Conservation (phyloP, 805 yeast species). For the Candida bentonensis region DNA sequence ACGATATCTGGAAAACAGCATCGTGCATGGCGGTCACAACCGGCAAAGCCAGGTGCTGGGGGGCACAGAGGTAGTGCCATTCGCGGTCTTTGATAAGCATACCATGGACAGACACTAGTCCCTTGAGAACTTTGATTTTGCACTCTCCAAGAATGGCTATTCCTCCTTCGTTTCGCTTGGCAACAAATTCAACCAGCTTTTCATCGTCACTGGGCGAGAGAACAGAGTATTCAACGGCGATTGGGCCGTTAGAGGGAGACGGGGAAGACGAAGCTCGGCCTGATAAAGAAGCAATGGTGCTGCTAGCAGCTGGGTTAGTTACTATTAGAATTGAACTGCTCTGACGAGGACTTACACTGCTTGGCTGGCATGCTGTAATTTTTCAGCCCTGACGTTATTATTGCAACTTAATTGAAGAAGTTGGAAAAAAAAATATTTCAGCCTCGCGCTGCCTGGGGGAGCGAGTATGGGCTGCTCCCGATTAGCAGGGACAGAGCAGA, state of each 20-base stretch:
- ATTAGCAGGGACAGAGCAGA: too few species aligned
- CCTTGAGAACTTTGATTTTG: background rate
- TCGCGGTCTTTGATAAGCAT: background rate
- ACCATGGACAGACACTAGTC: background rate
- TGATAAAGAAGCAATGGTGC: background rate
- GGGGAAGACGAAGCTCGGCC: background rate
- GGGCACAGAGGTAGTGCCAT: background rate
- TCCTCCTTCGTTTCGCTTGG: background rate
- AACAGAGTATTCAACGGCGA: background rate
- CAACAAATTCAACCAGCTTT: background rate
- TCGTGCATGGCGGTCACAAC: background rate
- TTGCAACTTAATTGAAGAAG: too few species aligned
- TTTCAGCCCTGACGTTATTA: too few species aligned
- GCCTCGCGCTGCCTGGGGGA: too few species aligned
- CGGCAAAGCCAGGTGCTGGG: background rate
- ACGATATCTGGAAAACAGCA: background rate
- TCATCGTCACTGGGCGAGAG: background rate
- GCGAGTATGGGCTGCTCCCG: too few species aligned
- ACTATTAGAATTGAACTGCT: too few species aligned
- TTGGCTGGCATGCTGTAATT: too few species aligned
- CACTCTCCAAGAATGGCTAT: background rate
- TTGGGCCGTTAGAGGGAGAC: background rate
- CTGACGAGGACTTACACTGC: too few species aligned
- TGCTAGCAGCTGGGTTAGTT: conserved; percentile 1
- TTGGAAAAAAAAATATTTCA: too few species aligned